Evolutionary conservation across 2,329 filamentous ascomycete species (phyloP).

Genomic region (Colletotrichum liaoningense): DNA sequence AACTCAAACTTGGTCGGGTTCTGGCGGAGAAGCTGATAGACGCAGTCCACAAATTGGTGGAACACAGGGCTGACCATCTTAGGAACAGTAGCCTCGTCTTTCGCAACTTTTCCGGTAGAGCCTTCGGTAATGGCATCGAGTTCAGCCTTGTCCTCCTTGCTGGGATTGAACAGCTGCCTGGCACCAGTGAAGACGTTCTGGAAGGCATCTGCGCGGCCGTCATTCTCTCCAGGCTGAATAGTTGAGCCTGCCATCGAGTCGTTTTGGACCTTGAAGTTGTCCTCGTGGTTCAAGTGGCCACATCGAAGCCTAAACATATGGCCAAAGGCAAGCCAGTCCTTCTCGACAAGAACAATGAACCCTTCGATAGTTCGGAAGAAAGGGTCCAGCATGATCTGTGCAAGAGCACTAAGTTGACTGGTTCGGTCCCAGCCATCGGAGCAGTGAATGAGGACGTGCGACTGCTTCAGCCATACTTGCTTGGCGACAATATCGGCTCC

Average conservation of each 20-base stretch:
- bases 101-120: constrained; percentile 53
- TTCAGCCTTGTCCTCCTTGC: constrained; percentile 71
- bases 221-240: constrained; percentile 71
- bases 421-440: constrained; percentile 99
- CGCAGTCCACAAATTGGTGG: constrained; percentile 96
- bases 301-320: constrained; percentile 97
- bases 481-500: constrained; percentile 87
- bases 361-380: constrained; percentile 95
- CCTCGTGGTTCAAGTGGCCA: constrained; percentile 88
- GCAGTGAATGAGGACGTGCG: constrained; percentile 95
- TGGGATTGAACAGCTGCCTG: constrained; percentile 88
- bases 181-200: constrained; percentile 88
- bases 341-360: constrained; percentile 94
- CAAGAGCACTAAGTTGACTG: constrained; percentile 90
- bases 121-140: constrained; percentile 62
- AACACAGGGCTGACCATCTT: constrained; percentile 97
- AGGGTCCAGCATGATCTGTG: constrained; percentile 93
- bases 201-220: constrained; percentile 77
- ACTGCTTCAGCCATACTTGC: constrained; percentile 91
- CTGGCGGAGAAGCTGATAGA: constrained; percentile 89
- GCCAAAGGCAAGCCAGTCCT: constrained; percentile 97
- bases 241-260: constrained; percentile 76
- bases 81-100: constrained; percentile 79
- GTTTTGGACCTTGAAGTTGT: constrained; percentile 91
- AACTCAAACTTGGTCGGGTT: constrained; percentile 93